These are phyloP conservation scores for Puccinia novopanici DNA, from an alignment of 1,284 basidiomycete genomes.

Conservation along the genomic window DNA sequence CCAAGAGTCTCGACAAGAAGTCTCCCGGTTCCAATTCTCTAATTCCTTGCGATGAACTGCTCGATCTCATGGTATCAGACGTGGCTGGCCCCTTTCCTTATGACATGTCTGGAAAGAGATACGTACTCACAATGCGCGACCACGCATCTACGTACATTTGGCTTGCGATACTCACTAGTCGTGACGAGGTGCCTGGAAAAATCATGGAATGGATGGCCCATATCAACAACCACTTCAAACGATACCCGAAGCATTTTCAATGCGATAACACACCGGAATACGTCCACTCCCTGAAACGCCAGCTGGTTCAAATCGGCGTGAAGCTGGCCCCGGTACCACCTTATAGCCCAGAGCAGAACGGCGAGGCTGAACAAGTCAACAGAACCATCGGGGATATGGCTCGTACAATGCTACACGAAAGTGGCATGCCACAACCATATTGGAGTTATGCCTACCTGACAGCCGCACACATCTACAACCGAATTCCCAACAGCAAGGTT, in stretches of 20 bases:
- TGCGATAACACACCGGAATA: not conserved
- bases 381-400: constrained; percentile 1
- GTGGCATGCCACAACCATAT: not conserved
- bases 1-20: not conserved
- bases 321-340: not conserved
- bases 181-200: too few species aligned
- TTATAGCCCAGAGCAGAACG: constrained; percentile 12
- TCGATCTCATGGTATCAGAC: too few species aligned
- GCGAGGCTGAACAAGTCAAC: constrained; percentile 14
- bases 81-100: too few species aligned
- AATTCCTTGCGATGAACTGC: too few species aligned
- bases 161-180: too few species aligned
- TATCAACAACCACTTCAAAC: not conserved
- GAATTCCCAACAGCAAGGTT: not conserved
- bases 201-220: too few species aligned
- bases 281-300: not conserved
- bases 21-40: not conserved
- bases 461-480: constrained; percentile 3
- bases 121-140: too few species aligned
- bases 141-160: constrained; percentile 3
- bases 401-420: not conserved
- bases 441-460: constrained; percentile 17
- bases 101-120: not conserved
- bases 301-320: not conserved
- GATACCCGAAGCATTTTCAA: not conserved